A percentile compares a stretch with the other conserved stretches of the same genome.
Evolutionary conservation across 805 yeast genomes (phyloP).

Genomic region (Ogataea henricii): DNA sequence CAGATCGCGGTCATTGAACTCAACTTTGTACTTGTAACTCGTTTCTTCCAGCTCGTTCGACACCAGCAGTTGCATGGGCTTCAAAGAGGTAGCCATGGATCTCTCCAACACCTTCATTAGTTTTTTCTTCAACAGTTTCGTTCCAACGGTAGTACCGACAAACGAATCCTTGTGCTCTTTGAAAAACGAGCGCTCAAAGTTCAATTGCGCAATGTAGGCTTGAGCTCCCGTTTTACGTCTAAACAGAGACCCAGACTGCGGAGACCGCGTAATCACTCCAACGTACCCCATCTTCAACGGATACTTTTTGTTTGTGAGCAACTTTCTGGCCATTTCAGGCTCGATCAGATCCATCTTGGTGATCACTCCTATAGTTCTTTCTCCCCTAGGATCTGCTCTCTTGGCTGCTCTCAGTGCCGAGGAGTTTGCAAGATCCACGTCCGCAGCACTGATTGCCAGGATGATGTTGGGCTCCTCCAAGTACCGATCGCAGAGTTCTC

Average conservation of each 20-base stretch:
- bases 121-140: slow-evolving; percentile 71
- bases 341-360: slow-evolving; percentile 91
- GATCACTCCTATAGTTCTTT: slow-evolving; percentile 93
- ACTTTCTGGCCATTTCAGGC: slow-evolving; percentile 66
- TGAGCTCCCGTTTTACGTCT: slow-evolving; percentile 57
- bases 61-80: slow-evolving; percentile 83
- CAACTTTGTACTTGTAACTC: slow-evolving; percentile 89
- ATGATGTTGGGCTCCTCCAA: slow-evolving; percentile 91
- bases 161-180: slow-evolving; percentile 61
- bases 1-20: slow-evolving; percentile 89
- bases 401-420: slow-evolving; percentile 91
- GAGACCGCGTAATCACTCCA: slow-evolving; percentile 91
- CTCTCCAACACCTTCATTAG: slow-evolving; percentile 84
- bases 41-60: slow-evolving; percentile 93
- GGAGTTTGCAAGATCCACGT: slow-evolving; percentile 95
- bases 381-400: slow-evolving; percentile 88
- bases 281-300: slow-evolving; percentile 97
- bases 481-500: slow-evolving; percentile 79
- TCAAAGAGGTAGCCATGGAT: slow-evolving; percentile 86
- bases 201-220: slow-evolving; percentile 67
- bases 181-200: slow-evolving; percentile 65
- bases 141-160: slow-evolving; percentile 69
- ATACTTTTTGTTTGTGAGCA: slow-evolving; percentile 76
- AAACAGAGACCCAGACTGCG: slow-evolving; percentile 45
- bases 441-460: slow-evolving; percentile 95